Base-by-base conservation (phyloP, 805 yeast genomes). In the Torulaspora indica region DNA sequence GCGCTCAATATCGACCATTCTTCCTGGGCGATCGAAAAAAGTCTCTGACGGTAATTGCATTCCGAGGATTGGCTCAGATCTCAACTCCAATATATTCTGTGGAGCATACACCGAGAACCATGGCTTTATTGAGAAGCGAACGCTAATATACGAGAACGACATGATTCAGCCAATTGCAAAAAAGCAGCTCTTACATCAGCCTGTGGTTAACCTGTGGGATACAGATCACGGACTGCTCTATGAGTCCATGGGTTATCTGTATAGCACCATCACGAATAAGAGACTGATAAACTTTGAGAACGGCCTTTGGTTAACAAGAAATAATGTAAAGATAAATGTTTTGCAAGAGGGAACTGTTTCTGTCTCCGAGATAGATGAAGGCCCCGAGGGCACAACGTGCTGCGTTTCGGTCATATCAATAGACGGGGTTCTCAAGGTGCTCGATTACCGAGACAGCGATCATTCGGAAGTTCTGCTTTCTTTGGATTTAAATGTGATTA, bases 111-210 rank as follows among this genome's bases (percentile, higher is more conserved):
- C 31, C 4, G 35, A 34, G n/a, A 22, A n/a, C 9, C 30, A 34
- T 25, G 51, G 51, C 13, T 43, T 47, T 36, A 37, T 47, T 12
- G 47, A 47, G 31, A 47, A 38, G 25, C 38, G 34, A 13, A 12
- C 10, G 25, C 15, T 29, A 6, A 36, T 24, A 7, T 40, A 23
- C 24, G 8, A 24, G 9, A 24, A 17, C 29, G 35, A 38, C 12
- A 6, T 23, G 13, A 10, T 25, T 14, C 23, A 23, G 13, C 23
- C 31, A 5, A 24, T 42, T 17, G 30, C 39, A 12, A 15, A 13
- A 8, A 28, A 35, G n/a, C 17, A 5, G 13, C 36, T 43, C 15
- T 3, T 12, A 6, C 45, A 41, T 31, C 24, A 32, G 12, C 46
- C 47, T 6, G 37, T 47, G 8, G 31, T 14, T 7, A 29, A 40